Conservation (phyloP, 768 basidiomycete species). For the Tulasnella sp. region DNA sequence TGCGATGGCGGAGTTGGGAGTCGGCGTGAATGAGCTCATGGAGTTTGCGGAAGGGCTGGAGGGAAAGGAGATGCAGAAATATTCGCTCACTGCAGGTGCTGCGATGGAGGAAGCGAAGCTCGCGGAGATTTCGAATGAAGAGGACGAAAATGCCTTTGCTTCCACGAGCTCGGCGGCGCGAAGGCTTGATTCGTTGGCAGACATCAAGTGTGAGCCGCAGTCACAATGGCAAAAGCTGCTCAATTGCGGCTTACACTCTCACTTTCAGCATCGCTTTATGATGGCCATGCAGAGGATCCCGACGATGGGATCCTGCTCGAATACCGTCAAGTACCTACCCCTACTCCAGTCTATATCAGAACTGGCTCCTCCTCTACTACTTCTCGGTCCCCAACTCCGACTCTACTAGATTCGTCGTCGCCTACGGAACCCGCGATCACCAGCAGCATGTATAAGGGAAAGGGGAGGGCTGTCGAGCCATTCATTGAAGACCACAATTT, state of each 20-base stretch:
- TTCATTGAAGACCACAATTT: background rate
- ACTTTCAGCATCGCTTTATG: conserved; percentile 41
- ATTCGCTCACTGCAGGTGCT: conserved; percentile 23
- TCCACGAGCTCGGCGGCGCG: conserved; percentile 29
- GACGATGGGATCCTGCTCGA: conserved; percentile 47
- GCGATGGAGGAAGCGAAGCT: conserved; percentile 20
- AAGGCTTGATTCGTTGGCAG: conserved; percentile 38
- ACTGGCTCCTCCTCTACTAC: conserved; percentile 1
- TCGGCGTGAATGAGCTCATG: conserved; percentile 52
- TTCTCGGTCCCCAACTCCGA: background rate
- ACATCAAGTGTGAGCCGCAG: conserved; percentile 21
- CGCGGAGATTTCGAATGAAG: conserved; percentile 38
- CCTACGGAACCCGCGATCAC: conserved; percentile 17
- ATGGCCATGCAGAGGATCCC: conserved; percentile 44
- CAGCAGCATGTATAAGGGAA: conserved; percentile 22
- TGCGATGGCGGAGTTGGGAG: conserved; percentile 66
- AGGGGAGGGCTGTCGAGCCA: conserved; percentile 1
- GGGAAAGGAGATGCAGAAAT: conserved; percentile 55
- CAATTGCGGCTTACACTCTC: conserved; percentile 26
- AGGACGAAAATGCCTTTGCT: conserved; percentile 33
- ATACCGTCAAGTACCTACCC: conserved; percentile 20
- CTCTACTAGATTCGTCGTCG: conserved; percentile 1
- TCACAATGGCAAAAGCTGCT: background rate
- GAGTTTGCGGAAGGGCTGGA: conserved; percentile 35
- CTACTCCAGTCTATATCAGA: background rate